phyloP scores from a whole-genome alignment of 805 yeast genomes.

The Isabelozyma gotoi region DNA sequence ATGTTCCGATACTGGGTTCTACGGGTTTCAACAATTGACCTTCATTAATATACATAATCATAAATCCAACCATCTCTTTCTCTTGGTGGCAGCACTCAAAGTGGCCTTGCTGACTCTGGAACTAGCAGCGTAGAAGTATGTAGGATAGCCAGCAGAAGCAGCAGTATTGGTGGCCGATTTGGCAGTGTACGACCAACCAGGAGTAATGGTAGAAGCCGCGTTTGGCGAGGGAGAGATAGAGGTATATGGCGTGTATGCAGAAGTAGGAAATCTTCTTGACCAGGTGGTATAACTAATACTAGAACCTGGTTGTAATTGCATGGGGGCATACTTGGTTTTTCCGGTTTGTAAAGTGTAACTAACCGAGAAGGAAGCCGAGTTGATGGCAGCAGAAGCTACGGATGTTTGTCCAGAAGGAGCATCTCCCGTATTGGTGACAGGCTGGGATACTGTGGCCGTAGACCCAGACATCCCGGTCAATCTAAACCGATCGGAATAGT shows the following conservation, averaged over 20 bases:
- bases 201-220: conserved; percentile 68
- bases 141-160: conserved; percentile 66
- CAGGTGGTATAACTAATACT: conserved; percentile 65
- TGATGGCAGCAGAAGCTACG: conserved; percentile 17
- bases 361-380: conserved; percentile 55
- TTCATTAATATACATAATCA: background rate
- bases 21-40: too few species aligned
- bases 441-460: conserved; percentile 42
- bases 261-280: conserved; percentile 65
- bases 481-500: conserved; percentile 65
- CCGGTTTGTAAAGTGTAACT: conserved; percentile 84
- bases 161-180: conserved; percentile 69
- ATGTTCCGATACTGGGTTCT: too few species aligned
- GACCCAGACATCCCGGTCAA: conserved; percentile 75
- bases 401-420: conserved; percentile 44
- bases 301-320: conserved; percentile 86
- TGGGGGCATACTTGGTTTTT: conserved; percentile 77
- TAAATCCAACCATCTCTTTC: conserved; percentile 40
- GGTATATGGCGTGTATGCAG: conserved; percentile 60
- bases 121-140: conserved; percentile 63
- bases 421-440: conserved; percentile 33
- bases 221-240: conserved; percentile 47
- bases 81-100: conserved; percentile 33
- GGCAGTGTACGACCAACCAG: conserved; percentile 77
- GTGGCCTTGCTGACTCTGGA: conserved; percentile 44